phyloP scores from a whole-genome alignment of 352 stramenopile species.

The Pythium grandisporangium region DNA sequence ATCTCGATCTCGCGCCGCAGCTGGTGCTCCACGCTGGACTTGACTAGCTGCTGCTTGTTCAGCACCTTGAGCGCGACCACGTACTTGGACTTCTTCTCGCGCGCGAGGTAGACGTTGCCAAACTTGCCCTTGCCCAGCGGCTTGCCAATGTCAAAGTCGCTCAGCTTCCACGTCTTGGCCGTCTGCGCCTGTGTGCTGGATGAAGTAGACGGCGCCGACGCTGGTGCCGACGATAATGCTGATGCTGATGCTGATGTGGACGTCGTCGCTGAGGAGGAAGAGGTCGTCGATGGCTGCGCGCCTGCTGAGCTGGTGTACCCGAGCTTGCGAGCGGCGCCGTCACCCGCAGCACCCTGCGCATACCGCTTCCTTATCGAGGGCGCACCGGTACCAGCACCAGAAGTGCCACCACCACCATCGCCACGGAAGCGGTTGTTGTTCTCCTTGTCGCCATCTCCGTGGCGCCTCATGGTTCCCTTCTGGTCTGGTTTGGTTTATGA shows the following conservation, averaged over 20 bases:
- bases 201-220: too few relatives aligned
- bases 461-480: conserved; percentile 29
- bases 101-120: conserved; percentile 97
- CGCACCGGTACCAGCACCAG: too few relatives aligned
- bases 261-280: not conserved
- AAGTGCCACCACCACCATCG: too few relatives aligned
- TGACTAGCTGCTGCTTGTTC: conserved; percentile 96
- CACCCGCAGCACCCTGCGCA: too few relatives aligned
- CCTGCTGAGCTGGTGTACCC: too few relatives aligned
- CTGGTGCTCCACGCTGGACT: conserved; percentile 97
- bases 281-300: not conserved
- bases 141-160: conserved; percentile 99
- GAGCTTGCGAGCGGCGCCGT: too few relatives aligned
- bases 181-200: too few relatives aligned
- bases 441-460: conserved; percentile 62
- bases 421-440: conserved; percentile 21
- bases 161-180: conserved; percentile 85
- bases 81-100: conserved; percentile 97
- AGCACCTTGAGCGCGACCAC: conserved; percentile 99
- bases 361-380: too few relatives aligned
- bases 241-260: not conserved
- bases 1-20: conserved; percentile 99
- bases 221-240: not conserved
- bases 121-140: conserved; percentile 98
- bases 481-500: too few relatives aligned